phyloP scores from a whole-genome alignment of 805 yeast genomes.

The Sugiyamaella americana region DNA sequence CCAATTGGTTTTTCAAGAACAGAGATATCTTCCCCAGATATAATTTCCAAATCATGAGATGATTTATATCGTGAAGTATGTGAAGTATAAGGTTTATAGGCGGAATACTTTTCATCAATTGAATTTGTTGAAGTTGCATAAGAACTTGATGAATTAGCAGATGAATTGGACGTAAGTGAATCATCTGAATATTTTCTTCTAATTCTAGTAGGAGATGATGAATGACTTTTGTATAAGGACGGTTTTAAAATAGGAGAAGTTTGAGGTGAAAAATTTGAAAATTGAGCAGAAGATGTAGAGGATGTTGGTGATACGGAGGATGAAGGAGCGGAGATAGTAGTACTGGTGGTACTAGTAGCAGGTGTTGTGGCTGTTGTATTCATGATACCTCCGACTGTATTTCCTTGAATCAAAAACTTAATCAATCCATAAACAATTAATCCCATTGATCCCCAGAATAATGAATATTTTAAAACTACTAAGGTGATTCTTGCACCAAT shows the following conservation, averaged over 20 bases:
- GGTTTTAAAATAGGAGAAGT: neutral
- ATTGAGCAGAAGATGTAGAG: neutral
- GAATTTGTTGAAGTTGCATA: conserved; percentile 1
- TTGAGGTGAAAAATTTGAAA: neutral
- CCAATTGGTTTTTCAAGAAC: conserved; percentile 15
- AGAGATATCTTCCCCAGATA: conserved; percentile 17
- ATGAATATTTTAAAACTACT: conserved; percentile 3
- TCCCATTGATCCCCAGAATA: conserved; percentile 5
- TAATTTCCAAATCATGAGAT: conserved; percentile 1
- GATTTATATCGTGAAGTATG: neutral
- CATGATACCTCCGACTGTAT: neutral
- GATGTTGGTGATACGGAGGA: neutral
- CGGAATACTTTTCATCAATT: conserved; percentile 8
- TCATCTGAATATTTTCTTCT: neutral
- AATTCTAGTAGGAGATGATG: neutral
- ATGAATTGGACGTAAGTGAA: neutral
- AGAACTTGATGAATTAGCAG: neutral
- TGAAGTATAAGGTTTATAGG: conserved; percentile 11
- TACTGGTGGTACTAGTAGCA: neutral
- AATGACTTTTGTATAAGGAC: neutral
- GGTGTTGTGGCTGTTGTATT: neutral
- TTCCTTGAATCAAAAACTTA: conserved; percentile 1
- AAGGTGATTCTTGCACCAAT: conserved; percentile 1
- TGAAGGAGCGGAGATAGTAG: neutral
- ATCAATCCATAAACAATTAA: conserved; percentile 4